Conservation (phyloP, 768 basidiomycete species). For the Boletus insuetus region DNA sequence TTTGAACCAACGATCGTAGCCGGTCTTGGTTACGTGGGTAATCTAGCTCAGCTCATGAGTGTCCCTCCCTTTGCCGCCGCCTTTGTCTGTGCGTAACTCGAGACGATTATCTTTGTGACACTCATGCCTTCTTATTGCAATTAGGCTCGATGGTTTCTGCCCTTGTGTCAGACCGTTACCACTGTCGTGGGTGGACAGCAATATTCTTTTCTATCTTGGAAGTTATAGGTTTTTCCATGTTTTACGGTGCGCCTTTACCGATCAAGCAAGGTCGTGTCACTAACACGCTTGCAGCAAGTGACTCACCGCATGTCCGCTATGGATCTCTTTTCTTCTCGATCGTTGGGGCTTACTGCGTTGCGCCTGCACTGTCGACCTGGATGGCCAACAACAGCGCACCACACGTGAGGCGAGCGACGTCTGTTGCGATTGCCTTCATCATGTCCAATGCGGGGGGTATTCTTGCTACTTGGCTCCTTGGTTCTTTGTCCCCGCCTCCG, state of each 20-base stretch:
- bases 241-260: constrained; percentile 40
- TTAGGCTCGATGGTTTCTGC: constrained; percentile 41
- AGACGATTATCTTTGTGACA: not conserved
- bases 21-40: constrained; percentile 52
- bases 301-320: constrained; percentile 44
- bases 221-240: constrained; percentile 54
- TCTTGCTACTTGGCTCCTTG: constrained; percentile 59
- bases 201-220: constrained; percentile 44
- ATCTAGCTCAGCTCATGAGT: constrained; percentile 58
- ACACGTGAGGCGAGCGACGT: constrained; percentile 53
- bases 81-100: constrained; percentile 41
- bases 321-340: constrained; percentile 57
- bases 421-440: constrained; percentile 55
- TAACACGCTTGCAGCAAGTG: constrained; percentile 14
- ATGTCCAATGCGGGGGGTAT: constrained; percentile 61
- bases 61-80: constrained; percentile 54
- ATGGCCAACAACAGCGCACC: constrained; percentile 61
- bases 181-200: constrained; percentile 45
- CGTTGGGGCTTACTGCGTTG: constrained; percentile 50
- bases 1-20: constrained; percentile 74
- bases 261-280: not conserved
- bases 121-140: not conserved
- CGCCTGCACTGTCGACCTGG: constrained; percentile 57
- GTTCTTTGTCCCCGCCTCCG: constrained; percentile 47
- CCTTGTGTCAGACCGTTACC: constrained; percentile 51